Conservation (phyloP, 768 basidiomycete species). For the Gloeopeniophorella convolvens region DNA sequence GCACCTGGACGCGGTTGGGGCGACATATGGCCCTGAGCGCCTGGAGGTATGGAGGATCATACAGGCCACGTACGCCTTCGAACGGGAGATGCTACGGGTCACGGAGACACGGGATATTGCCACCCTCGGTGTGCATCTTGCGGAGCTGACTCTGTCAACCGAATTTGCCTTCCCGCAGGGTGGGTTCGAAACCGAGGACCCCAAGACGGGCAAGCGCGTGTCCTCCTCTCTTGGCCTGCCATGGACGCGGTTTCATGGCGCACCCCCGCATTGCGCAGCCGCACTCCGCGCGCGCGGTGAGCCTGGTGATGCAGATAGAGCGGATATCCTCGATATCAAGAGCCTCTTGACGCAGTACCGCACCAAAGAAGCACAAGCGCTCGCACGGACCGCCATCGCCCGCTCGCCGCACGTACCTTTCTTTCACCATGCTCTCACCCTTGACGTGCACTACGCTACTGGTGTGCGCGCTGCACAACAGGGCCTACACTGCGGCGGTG, state of each 20-base stretch:
- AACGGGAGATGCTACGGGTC: too few relatives aligned
- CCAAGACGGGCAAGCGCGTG: too few relatives aligned
- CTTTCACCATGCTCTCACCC: constrained; percentile 55
- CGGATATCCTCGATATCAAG: constrained; percentile 64
- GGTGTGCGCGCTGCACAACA: constrained; percentile 60
- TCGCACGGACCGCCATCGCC: constrained; percentile 42
- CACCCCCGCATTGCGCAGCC: constrained; percentile 52
- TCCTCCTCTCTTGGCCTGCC: constrained; percentile 39
- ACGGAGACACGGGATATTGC: too few relatives aligned
- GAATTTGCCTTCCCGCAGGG: too few relatives aligned
- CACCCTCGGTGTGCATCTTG: too few relatives aligned
- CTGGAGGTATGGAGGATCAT: too few relatives aligned
- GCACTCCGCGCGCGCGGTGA: constrained; percentile 43
- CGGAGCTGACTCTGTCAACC: too few relatives aligned
- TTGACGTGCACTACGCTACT: constrained; percentile 39
- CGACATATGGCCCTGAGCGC: too few relatives aligned
- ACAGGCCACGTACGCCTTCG: too few relatives aligned
- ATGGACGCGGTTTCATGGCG: constrained; percentile 51
- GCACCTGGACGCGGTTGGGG: too few relatives aligned
- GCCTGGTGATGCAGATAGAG: constrained; percentile 41
- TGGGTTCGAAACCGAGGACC: constrained; percentile 53
- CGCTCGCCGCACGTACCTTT: constrained; percentile 56
- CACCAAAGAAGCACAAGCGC: constrained; percentile 40
- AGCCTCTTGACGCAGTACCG: constrained; percentile 44
- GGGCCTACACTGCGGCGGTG: constrained; percentile 54